Evolutionary conservation across 768 basidiomycete species (phyloP), one percentile per base, ranked within the genome.

Genomic region (Mycena floridula): DNA sequence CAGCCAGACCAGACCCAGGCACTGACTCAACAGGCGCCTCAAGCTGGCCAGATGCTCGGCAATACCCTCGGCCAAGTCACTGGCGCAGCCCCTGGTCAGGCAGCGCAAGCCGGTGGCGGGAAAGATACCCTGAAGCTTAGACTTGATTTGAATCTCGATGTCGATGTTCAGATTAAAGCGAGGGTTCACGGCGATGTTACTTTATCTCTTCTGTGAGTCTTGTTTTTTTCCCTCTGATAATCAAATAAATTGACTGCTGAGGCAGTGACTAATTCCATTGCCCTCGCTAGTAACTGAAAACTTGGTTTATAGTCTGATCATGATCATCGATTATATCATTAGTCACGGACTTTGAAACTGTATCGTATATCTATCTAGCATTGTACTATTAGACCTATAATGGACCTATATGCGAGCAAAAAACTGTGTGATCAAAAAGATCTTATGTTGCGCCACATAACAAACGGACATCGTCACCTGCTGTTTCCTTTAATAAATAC

Each of bases 151-250:
- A 54, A 54, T 39, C 40, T 54, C 25, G 53, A 54, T 4, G 50
- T 54, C 30, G 47, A 52, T 6, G 50, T 54, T 7, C 43, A 49
- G 42, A 51, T 54, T 24, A 52, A 52, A 38, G 53, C 53, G 7
- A 42, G 46, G 20, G 40, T 54, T 16, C 53, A 52, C 20, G 53
- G 53, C n/a, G 53, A 54, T 21, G 53, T 54, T 20, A 54, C 53
- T 1, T 43, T 54, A 2, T 46, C 48, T 4, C 46, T 54, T 23
- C 48, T 54, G 53, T 51, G 44, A 54, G 53, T 50, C 13, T 13
- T 23, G 37, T 23, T 50, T 20, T 12, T 26, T 28, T 27, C 15
- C 8, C 22, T 25, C 21, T 13, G 40, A 20, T 8, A 25, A 25
- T 26, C 32, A 12, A 24, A 22, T 27, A 23, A 27, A 13, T 9